A percentile compares a stretch with the other conserved stretches of the same genome.
phyloP scores from a whole-genome alignment of 2,329 filamentous ascomycete species.

The Sphaerulina musiva region DNA sequence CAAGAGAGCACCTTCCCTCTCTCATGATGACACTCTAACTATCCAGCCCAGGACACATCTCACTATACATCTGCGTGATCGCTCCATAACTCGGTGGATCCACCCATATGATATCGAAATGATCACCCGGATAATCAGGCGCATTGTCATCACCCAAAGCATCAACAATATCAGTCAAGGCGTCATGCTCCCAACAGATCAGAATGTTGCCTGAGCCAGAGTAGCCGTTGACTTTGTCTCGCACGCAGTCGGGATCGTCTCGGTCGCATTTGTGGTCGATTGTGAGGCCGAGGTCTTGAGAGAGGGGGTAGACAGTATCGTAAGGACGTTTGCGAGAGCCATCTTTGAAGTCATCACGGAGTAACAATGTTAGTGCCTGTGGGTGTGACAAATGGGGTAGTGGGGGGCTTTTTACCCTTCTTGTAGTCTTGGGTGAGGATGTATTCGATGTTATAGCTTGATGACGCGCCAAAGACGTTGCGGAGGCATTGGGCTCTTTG shows the following conservation, averaged over 20 bases:
- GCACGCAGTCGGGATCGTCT: slow-evolving; percentile 51
- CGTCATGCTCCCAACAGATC: slow-evolving; percentile 57
- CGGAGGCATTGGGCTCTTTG: slow-evolving; percentile 55
- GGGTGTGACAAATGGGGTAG: neutral
- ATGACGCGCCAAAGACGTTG: slow-evolving; percentile 49
- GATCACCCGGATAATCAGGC: slow-evolving; percentile 43
- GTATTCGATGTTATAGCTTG: slow-evolving; percentile 50
- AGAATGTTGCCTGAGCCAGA: slow-evolving; percentile 48
- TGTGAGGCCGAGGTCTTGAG: slow-evolving; percentile 49
- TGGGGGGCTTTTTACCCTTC: slow-evolving; percentile 31
- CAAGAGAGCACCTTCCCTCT: too few relatives aligned
- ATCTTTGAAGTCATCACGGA: slow-evolving; percentile 30
- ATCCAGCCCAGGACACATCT: slow-evolving; percentile 52
- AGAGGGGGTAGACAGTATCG: slow-evolving; percentile 52
- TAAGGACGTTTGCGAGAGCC: slow-evolving; percentile 50
- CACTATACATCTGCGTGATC: slow-evolving; percentile 44
- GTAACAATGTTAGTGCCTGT: neutral
- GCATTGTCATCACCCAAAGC: slow-evolving; percentile 47
- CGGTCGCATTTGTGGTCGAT: slow-evolving; percentile 53
- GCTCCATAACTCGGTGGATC: slow-evolving; percentile 46
- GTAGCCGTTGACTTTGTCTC: slow-evolving; percentile 41
- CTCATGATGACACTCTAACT: slow-evolving; percentile 9
- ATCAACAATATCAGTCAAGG: slow-evolving; percentile 48
- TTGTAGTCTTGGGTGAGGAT: slow-evolving; percentile 54
- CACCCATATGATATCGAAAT: slow-evolving; percentile 54